Evolutionary conservation across 2,329 filamentous ascomycete genomes (phyloP), one percentile per base, ranked within the genome.

Genomic region (Paecilomyces sp.): DNA sequence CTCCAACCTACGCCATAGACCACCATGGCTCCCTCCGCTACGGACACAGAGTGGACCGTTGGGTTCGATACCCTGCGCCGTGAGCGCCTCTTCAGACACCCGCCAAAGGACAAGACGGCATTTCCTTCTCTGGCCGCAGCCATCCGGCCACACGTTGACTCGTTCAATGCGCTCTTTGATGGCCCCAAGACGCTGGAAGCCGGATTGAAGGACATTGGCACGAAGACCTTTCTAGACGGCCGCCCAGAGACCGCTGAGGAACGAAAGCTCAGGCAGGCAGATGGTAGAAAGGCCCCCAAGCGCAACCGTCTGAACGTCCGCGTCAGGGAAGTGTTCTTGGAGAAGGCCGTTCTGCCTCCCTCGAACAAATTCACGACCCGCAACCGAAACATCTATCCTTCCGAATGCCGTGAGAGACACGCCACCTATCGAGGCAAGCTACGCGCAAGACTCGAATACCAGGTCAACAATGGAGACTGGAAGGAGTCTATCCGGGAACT

Each of bases 321-420:
- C 65, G 87, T 94, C 71, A 91, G 88, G 72, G 87, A 92, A 64
- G 83, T 97, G 33, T 88, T 88, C 63, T 82, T 97, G 54, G 89
- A 94, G 66, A 95, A 91, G 76, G 86, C 92, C 11, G 82, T 86
- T 65, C 81, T 97, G 13, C 92, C 92, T 3, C 78, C 88, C 1
- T 85, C 84, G 56, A 97, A 97, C 80, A 96, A 96, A 76, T 87
- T 89, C 70, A 89, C 89, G 57, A 81, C 82, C 58, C 86, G 84
- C 67, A 91, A 91, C 74, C 85, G 94, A 72, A 90, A 94, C 70
- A 91, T 99, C 66, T 85, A 92, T 61, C 94, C 94, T 0, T 86
- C 93, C 41, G 94, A 99, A 79, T 96, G 92, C 79, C 86, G 94
- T 81, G 93, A 99, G 78, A 86, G 94, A 54, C 93, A 97, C 81